Conservation (phyloP, 1,284 basidiomycete species). For the Moniliophthora roreri region DNA sequence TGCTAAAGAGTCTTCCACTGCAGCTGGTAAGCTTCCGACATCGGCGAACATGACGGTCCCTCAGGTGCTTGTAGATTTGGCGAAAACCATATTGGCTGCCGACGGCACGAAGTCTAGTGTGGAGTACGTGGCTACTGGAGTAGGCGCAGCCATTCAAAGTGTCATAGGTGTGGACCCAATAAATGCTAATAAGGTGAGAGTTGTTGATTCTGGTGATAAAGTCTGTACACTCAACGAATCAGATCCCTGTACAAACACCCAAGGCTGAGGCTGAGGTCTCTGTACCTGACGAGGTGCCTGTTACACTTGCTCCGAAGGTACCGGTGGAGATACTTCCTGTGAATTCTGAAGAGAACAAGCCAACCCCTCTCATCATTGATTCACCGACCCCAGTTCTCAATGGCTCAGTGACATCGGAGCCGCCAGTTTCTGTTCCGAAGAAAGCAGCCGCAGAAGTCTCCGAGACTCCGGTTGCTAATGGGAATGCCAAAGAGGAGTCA, state of each 20-base stretch:
- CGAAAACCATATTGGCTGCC: constrained; percentile 34
- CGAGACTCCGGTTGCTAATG: too few relatives aligned
- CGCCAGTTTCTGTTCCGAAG: too few relatives aligned
- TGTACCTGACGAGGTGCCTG: neutral
- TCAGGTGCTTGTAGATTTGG: constrained; percentile 34
- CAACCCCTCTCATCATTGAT: neutral
- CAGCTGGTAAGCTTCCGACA: constrained; percentile 12
- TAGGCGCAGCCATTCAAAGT: constrained; percentile 34
- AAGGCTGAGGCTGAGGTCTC: constrained; percentile 13
- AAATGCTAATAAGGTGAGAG: constrained; percentile 33
- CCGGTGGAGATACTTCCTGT: neutral
- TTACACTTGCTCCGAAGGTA: neutral
- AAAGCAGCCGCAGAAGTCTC: too few relatives aligned
- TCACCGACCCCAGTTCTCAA: neutral
- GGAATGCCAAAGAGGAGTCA: too few relatives aligned
- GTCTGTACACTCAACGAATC: neutral
- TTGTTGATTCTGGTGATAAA: neutral
- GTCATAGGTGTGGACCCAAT: constrained; percentile 40
- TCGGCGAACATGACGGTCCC: constrained; percentile 18
- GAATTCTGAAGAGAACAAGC: neutral
- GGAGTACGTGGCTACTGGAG: constrained; percentile 35
- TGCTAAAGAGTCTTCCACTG: constrained; percentile 1
- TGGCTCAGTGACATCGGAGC: constrained; percentile 10
- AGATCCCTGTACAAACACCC: constrained; percentile 34
- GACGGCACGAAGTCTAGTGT: constrained; percentile 37